Evolutionary conservation across 1,284 basidiomycete genomes (phyloP).

Genomic region (Malassezia slooffiae): DNA sequence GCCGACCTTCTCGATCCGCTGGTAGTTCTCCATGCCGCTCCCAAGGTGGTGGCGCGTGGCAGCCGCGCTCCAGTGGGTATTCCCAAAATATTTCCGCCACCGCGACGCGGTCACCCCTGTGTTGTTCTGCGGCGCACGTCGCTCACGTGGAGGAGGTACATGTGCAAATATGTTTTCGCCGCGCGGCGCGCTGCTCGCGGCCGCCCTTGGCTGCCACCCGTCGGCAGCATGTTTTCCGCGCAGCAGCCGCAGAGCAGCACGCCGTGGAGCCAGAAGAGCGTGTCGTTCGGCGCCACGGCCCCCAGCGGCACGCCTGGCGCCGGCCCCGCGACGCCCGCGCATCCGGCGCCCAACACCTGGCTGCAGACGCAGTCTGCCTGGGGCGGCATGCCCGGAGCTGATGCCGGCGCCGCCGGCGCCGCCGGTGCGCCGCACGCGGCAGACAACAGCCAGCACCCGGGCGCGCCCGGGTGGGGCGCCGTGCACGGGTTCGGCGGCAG

Average conservation of each 20-base stretch:
- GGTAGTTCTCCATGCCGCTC: constrained; percentile 49
- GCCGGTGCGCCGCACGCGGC: not conserved
- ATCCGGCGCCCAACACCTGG: not conserved
- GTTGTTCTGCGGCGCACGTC: too few species aligned
- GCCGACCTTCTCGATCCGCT: constrained; percentile 65
- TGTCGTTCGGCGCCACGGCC: not conserved
- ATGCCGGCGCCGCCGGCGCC: not conserved
- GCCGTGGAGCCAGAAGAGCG: constrained; percentile 7
- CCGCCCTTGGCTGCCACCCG: too few species aligned
- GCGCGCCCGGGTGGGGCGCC: constrained; percentile 1
- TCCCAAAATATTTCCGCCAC: too few species aligned
- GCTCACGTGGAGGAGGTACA: constrained; percentile 3
- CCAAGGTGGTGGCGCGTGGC: too few species aligned
- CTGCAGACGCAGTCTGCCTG: constrained; percentile 4
- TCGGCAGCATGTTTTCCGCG: constrained; percentile 11
- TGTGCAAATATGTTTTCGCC: constrained; percentile 3
- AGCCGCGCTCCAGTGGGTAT: too few species aligned
- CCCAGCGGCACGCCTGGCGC: not conserved
- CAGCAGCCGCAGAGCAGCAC: constrained; percentile 3
- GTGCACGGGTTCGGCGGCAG: too few species aligned
- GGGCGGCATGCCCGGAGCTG: not conserved
- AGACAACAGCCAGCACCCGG: too few species aligned
- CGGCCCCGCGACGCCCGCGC: not conserved
- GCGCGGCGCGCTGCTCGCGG: too few species aligned
- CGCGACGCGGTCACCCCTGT: too few species aligned